Percentiles rank a stretch among this genome's conserved stretches.
Conservation (phyloP, 2,329 filamentous ascomycete genomes). For the Fusarium praegraminearum region DNA sequence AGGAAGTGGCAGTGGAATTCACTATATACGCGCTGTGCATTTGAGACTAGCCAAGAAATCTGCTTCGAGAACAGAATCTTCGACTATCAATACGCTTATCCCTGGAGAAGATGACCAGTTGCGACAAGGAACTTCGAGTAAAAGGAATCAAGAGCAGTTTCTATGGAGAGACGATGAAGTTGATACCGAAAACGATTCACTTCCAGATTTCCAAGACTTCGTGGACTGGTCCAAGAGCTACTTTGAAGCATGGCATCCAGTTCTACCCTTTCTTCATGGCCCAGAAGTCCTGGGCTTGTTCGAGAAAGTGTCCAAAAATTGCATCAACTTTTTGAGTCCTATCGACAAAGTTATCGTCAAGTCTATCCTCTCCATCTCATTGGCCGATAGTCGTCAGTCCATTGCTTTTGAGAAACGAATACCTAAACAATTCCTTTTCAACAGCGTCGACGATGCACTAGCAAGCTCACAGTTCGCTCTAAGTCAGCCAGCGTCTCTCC, state of each 20-base stretch:
- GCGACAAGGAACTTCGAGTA: slow-evolving; percentile 37
- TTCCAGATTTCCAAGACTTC: slow-evolving; percentile 59
- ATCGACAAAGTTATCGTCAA: slow-evolving; percentile 59
- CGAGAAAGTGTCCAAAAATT: slow-evolving; percentile 55
- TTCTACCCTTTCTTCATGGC: slow-evolving; percentile 68
- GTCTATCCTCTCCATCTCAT: slow-evolving; percentile 64
- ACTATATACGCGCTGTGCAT: slow-evolving; percentile 68
- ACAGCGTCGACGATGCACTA: slow-evolving; percentile 62
- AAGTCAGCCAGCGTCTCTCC: slow-evolving; percentile 60
- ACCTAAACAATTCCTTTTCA: slow-evolving; percentile 60
- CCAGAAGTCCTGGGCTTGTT: slow-evolving; percentile 62
- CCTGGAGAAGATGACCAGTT: slow-evolving; percentile 69
- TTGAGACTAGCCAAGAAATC: slow-evolving; percentile 55
- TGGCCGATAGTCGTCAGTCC: slow-evolving; percentile 64
- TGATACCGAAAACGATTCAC: slow-evolving; percentile 9
- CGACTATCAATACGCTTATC: slow-evolving; percentile 54
- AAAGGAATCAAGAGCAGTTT: slow-evolving; percentile 29
- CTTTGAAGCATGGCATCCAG: slow-evolving; percentile 69
- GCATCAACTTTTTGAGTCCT: slow-evolving; percentile 47
- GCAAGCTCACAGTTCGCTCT: slow-evolving; percentile 61
- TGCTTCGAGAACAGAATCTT: slow-evolving; percentile 35
- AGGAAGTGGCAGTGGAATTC: slow-evolving; percentile 69
- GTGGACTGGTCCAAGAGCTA: slow-evolving; percentile 64
- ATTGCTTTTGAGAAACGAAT: slow-evolving; percentile 47
- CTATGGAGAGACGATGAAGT: slow-evolving; percentile 56